Evolutionary conservation across 1,284 basidiomycete species (phyloP).

Genomic region (Trichosporon coremiiforme): DNA sequence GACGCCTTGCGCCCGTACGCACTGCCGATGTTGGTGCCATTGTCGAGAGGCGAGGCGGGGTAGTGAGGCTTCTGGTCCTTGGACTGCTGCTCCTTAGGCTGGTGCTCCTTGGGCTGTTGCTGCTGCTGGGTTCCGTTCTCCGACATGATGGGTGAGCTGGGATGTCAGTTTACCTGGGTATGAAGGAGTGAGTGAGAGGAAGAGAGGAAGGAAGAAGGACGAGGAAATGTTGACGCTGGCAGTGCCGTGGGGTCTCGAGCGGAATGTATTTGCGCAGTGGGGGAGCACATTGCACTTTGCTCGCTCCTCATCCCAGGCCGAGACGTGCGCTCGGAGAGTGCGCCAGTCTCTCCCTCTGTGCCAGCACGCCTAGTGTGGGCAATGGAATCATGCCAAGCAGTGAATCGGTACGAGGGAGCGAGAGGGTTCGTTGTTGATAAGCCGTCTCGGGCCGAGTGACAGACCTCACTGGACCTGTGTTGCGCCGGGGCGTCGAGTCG

Average conservation of each 20-base stretch:
- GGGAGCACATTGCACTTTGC: not conserved
- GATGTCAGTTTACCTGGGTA: not conserved
- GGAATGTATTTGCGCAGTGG: not conserved
- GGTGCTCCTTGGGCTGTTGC: not conserved
- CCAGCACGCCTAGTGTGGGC: not conserved
- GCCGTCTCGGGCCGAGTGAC: not conserved
- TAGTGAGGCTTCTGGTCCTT: not conserved
- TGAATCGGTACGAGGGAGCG: not conserved
- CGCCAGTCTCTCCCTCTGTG: not conserved
- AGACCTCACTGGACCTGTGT: not conserved
- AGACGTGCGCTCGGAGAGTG: not conserved
- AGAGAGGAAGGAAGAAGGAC: not conserved
- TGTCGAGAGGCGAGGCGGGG: conserved; percentile 33
- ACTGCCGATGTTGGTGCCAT: conserved; percentile 52
- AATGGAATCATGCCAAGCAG: not conserved
- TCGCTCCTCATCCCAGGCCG: not conserved
- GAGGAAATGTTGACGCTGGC: not conserved
- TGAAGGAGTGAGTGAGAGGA: not conserved
- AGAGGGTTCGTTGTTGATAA: not conserved
- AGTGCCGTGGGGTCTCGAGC: not conserved
- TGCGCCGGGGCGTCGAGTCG: not conserved
- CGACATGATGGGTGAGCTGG: conserved; percentile 17
- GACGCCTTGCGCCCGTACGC: conserved; percentile 43
- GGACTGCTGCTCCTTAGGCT: conserved; percentile 5
- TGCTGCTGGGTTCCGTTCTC: conserved; percentile 22